These are phyloP conservation scores for Abrus pulchellus DNA, from an alignment of 306 rosid genomes.

Conservation along the genomic window DNA sequence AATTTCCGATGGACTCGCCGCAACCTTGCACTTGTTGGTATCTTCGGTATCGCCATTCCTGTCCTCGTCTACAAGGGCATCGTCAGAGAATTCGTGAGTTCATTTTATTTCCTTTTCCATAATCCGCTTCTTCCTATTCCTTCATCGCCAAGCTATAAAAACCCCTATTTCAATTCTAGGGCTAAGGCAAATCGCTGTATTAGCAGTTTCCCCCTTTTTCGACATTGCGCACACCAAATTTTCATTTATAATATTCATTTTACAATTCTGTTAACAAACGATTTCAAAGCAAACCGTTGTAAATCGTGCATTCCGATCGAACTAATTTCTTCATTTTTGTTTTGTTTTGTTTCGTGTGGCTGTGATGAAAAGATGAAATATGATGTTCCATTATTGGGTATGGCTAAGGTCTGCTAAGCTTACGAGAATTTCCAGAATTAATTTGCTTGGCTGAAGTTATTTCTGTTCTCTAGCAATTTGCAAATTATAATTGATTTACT, in stretches of 20 bases:
- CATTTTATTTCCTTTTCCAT: not conserved
- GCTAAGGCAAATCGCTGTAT: not conserved
- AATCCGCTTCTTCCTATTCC: not conserved
- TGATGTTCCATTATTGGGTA: too few species aligned
- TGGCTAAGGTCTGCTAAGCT: too few species aligned
- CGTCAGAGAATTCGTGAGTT: constrained; percentile 82
- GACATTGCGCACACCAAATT: too few species aligned
- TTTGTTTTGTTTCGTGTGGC: not conserved
- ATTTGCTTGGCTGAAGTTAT: too few species aligned
- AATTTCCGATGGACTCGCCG: constrained; percentile 99
- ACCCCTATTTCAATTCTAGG: not conserved
- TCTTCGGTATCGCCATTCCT: constrained; percentile 90
- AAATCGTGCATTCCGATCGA: too few species aligned
- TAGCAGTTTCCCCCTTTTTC: too few species aligned
- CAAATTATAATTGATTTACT: not conserved
- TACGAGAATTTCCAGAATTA: too few species aligned
- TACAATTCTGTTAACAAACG: not conserved
- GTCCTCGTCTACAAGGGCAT: constrained; percentile 90
- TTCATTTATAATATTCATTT: too few species aligned
- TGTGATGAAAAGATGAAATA: not conserved
- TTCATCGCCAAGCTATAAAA: not conserved
- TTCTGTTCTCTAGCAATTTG: not conserved
- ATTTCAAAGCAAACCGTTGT: not conserved
- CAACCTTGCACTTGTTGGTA: constrained; percentile 78
- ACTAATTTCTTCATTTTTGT: not conserved